Evolutionary conservation across 805 yeast genomes (phyloP), one percentile per base, ranked within the genome.

Genomic region (Wickerhamiella alocasiicola): DNA sequence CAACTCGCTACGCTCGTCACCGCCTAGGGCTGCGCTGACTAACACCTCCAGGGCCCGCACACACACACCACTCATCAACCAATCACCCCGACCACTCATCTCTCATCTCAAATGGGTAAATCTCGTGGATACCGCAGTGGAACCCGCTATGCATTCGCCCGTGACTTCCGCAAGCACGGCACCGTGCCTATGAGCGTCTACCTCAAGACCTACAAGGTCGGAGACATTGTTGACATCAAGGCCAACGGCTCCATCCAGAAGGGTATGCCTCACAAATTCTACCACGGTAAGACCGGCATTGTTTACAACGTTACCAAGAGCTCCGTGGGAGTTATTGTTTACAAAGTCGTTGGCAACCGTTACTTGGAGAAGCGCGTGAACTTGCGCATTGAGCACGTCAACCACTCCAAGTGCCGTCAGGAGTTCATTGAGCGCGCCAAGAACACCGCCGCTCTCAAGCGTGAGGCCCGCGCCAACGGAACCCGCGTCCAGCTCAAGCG

Each of bases 181-280:
- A 70, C 79, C 60, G 74, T 85, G 65, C 78, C 94, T 55, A 73
- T 91, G 77, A 82, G 96, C 57, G 82, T 94, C 66, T 91, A 88
- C 91, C 72, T 91, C 76, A 85, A 83, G 81, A 72, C 77, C 66
- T 91, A 91, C 94, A 20, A 78, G 72, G 96, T 91, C 62, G 98
- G 98, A 65, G 98, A 91, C 71, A 88, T 91, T 62, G 98, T 91
- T 64, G 98, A 91, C 72, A 87, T 91, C 77, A 88, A 83, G 75
- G 98, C 93, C 70, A 91, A 91, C 69, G 95, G 95, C 78, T 76
- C 98, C 57, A 76, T 87, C 77, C 97, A 91, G 70, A 87, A 88
- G 81, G 96, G 97, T 83, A 84, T 91, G 95, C 98, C 98, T 69
- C 95, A 84, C 85, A 91, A 91, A 77, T 87, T 76, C 81, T 91